A percentile compares a stretch with the other conserved stretches of the same genome.
phyloP scores from a whole-genome alignment of 306 rosid species.

The Ochetophila trinervis region DNA sequence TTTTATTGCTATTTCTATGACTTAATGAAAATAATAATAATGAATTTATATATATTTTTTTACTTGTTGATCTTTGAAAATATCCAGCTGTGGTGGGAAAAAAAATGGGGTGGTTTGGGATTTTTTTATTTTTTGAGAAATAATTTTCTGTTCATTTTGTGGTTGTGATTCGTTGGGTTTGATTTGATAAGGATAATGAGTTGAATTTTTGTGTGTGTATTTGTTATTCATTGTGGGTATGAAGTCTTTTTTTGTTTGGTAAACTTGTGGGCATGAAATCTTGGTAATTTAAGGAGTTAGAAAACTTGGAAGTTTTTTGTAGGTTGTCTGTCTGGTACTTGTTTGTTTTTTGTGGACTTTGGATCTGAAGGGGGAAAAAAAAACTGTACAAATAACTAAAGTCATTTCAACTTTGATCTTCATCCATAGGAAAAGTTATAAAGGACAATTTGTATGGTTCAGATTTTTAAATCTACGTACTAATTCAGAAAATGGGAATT shows the following conservation, averaged over 20 bases:
- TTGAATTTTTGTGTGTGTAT: background rate
- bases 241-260: too few species aligned
- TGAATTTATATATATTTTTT: too few species aligned
- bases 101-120: too few species aligned
- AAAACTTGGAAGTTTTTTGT: background rate
- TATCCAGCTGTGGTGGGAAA: too few species aligned
- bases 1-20: too few species aligned
- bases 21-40: too few species aligned
- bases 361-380: conserved; percentile 23
- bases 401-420: conserved; percentile 20
- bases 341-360: conserved; percentile 8
- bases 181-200: background rate
- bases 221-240: background rate
- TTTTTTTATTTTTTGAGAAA: too few species aligned
- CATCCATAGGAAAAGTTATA: background rate
- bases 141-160: background rate
- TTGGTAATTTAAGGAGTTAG: background rate
- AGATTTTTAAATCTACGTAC: conserved; percentile 1
- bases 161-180: background rate
- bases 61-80: too few species aligned
- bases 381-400: background rate
- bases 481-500: conserved; percentile 17
- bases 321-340: background rate
- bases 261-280: background rate
- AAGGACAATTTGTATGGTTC: background rate